Base-by-base conservation (phyloP, 1,139 yeast species). In the Hyphopichia fennica region DNA sequence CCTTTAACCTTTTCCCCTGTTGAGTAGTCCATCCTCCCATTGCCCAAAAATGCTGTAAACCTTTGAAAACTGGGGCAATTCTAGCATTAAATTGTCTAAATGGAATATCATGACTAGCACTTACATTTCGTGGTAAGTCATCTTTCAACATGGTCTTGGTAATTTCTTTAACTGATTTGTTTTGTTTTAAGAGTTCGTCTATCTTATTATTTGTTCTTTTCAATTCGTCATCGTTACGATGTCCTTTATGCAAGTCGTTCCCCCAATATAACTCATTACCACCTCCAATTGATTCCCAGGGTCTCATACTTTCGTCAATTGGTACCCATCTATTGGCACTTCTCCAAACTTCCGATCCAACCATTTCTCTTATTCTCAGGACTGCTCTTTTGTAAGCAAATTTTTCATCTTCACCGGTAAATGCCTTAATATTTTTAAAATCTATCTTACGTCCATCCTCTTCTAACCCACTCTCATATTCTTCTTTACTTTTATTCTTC, bases 361-460 rank as follows among this genome's bases (percentile, higher is more conserved):
- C 77, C 89, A 85, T 84, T 52, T 85, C 91, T 45, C 70, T 69
- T 22, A 85, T 72, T 50, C 93, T 64, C 56, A 84, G 81, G 1
- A 84, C 84, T 0, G 91, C 90, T 49, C 91, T 62, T 48, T 81
- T 81, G 53, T 79, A 84, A 2, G 93, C 90, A 64, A 85, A 84
- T 60, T 75, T 77, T 56, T 85, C 91, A 59, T 85, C 91, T 52
- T 84, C 90, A 23, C 93, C 91, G 0, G 89, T 84, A 51, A 84
- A 85, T 2, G 83, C 83, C 16, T 69, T 67, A 13, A 75, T 57
- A 39, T 81, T 71, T 16, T 76, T 69, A 52, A 72, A 81, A 52
- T 80, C 72, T 9, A 50, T 45, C 20, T 44, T 42, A 0, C 28
- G 19, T 10, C 20, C 18, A 11, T 39, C 38, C 15, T 39, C 39